Evolutionary conservation across 192 early-diverging fungal species (phyloP), one percentile per base, ranked within the genome.

Genomic region (Phlyctochytrium bullatum): DNA sequence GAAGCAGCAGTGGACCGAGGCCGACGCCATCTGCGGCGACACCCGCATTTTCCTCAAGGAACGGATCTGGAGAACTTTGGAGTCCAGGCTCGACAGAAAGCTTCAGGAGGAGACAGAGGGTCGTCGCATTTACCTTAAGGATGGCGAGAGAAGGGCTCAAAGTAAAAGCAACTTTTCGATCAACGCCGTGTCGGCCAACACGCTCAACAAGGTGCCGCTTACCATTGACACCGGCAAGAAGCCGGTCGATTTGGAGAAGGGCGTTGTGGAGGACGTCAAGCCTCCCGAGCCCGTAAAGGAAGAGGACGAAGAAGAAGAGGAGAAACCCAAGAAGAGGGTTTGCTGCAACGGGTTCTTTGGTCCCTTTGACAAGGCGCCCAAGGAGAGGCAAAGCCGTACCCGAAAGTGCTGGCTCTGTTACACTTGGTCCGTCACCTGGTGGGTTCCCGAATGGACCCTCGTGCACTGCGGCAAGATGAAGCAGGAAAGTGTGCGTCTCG

Each of bases 401-500:
- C 86, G 93, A 67, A 23, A 61, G n/a, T 47, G 69, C 36, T 98
- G 96, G 96, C 78, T 95, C 29, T 76, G 84, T 60, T 80, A 92
- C 64, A 92, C 92, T 2, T 92, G 89, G 89, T 62, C 80, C 35
- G 81, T 82, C 62, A 93, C 87, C 16, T 92, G 89, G 89, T 90
- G 86, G 89, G 82, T 98, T 36, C 96, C 96, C n/a, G 82, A 83
- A 29, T 67, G 65, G 23, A 83, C 77, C 27, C 65, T 98, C 36
- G 59, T 36, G 17, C 83, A 73, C 66, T 90, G 91, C 69, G 92
- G 92, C 27, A 80, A 88, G 36, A 92, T 86, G 84, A 88, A 72
- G 50, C 33, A 50, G 84, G 86, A 47, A 80, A 91, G 93, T 69
- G 80, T 93, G 60, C 91, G 86, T 47, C 85, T 92, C 78, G 97